These are phyloP conservation scores for Leptographium wingfieldii DNA, from an alignment of 2,329 filamentous ascomycete genomes.

Conservation along the genomic window DNA sequence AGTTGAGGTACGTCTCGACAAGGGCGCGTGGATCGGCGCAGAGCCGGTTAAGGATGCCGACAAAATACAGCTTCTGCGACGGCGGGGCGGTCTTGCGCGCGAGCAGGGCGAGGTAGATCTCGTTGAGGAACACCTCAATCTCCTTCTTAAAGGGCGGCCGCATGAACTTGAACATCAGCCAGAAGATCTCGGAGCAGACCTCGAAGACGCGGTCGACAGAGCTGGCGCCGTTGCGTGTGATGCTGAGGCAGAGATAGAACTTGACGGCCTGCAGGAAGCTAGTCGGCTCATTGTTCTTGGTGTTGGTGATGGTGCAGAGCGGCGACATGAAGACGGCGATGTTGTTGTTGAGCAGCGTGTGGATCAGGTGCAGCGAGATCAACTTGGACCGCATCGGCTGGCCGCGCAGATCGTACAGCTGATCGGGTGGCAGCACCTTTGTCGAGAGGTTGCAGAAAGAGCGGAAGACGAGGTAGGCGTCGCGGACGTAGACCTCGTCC, in stretches of 20 bases:
- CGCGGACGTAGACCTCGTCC: slow-evolving; percentile 93
- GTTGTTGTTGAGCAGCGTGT: slow-evolving; percentile 91
- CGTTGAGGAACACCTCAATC: slow-evolving; percentile 93
- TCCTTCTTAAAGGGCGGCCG: slow-evolving; percentile 95
- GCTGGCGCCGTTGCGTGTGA: slow-evolving; percentile 90
- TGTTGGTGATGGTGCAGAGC: slow-evolving; percentile 82
- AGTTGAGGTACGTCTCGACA: slow-evolving; percentile 94
- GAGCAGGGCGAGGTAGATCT: slow-evolving; percentile 87
- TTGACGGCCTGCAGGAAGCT: slow-evolving; percentile 91
- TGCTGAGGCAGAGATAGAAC: slow-evolving; percentile 88
- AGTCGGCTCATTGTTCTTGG: slow-evolving; percentile 75
- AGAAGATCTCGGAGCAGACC: slow-evolving; percentile 94
- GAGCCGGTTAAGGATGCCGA: slow-evolving; percentile 72
- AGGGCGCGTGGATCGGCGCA: slow-evolving; percentile 76
- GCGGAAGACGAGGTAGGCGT: slow-evolving; percentile 92
- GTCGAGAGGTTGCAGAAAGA: slow-evolving; percentile 97
- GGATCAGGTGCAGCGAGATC: slow-evolving; percentile 87
- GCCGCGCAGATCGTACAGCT: slow-evolving; percentile 82
- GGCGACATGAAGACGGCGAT: slow-evolving; percentile 83
- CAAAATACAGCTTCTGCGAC: slow-evolving; percentile 86
- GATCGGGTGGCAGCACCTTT: slow-evolving; percentile 77
- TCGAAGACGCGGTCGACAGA: slow-evolving; percentile 88
- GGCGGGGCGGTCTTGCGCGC: slow-evolving; percentile 76
- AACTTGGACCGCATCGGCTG: slow-evolving; percentile 97
- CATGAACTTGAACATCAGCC: slow-evolving; percentile 91